Evolutionary conservation across 257 asterid genomes (phyloP), one percentile per base, ranked within the genome.

Genomic region (Lantana camara): DNA sequence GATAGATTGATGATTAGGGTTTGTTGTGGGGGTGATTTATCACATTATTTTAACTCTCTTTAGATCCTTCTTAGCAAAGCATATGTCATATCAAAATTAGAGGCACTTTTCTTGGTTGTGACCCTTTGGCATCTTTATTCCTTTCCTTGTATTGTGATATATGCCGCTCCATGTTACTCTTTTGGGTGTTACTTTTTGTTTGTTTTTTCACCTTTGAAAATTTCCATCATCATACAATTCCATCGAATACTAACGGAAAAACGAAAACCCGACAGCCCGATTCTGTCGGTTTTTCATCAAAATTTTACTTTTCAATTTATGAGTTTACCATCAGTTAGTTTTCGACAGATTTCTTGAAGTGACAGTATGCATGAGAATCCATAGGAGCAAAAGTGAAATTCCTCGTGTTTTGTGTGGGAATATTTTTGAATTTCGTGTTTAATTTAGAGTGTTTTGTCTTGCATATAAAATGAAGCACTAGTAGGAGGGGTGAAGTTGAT

Each of bases 41-140:
- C 16, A 41, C 16, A 11, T n/a, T n/a, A 41, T 12, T 41, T 42
- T 42, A 4, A 32, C 57, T 67, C 58, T 57, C 79, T 68, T 68
- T 68, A 74, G 79, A 74, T 75, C 76, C 79, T 75, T 75, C 80
- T 75, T 70, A 57, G 60, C 73, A 70, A 75, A 70, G 80, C 67
- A 75, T 57, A 60, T 75, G 77, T 75, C 80, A 60, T 65, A 70
- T 75, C 77, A 70, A 60, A 46, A 19, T 35, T 35, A 7, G 40
- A 35, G 34, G 23, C 19, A 44, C 68, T 51, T 73, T 74, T 63
- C 34, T 64, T 60, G 62, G 61, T 41, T 51, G 60, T 64, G 52
- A 64, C 34, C 69, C 60, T 64, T 69, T 59, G 60, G 55, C 45
- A 69, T 65, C 76, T 75, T 70, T 75, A 64, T 75, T 59, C 76